A percentile compares a stretch with the other conserved stretches of the same genome.
Evolutionary conservation across 2,329 filamentous ascomycete genomes (phyloP).

Genomic region (Alternaria triticina): DNA sequence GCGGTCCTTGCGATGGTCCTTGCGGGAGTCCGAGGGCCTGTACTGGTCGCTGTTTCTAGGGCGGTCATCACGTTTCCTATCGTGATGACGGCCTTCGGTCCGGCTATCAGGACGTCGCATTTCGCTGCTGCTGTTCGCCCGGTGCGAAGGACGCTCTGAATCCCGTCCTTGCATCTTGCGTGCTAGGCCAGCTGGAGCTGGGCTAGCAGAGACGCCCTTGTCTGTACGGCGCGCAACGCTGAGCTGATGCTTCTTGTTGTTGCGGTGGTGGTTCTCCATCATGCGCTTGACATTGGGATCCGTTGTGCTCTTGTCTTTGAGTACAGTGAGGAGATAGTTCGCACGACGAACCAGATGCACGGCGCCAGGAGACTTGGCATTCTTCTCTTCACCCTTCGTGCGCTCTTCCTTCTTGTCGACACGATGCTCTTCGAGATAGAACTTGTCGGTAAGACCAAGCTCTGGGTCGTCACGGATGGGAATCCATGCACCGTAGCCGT

Average conservation of each 20-base stretch:
- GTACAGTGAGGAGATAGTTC: constrained; percentile 92
- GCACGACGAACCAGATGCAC: constrained; percentile 94
- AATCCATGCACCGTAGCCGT: constrained; percentile 95
- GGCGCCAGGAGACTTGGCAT: constrained; percentile 90
- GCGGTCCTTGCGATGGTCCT: constrained; percentile 48
- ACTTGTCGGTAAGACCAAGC: constrained; percentile 84
- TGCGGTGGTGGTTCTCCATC: constrained; percentile 92
- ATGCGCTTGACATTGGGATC: constrained; percentile 78
- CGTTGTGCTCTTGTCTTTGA: constrained; percentile 80
- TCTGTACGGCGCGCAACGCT: constrained; percentile 65
- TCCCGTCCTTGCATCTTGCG: constrained; percentile 45
- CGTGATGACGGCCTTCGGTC: constrained; percentile 40
- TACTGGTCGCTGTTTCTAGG: constrained; percentile 47
- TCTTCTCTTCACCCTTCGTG: constrained; percentile 71
- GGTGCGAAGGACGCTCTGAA: constrained; percentile 46
- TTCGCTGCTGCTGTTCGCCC: constrained; percentile 47
- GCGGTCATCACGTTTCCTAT: constrained; percentile 34
- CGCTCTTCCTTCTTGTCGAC: constrained; percentile 97
- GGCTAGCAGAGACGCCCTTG: constrained; percentile 72
- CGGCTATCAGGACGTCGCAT: constrained; percentile 42
- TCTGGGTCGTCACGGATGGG: constrained; percentile 92
- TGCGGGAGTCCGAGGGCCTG: constrained; percentile 38
- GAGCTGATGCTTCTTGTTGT: constrained; percentile 77
- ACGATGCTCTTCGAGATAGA: constrained; percentile 97
- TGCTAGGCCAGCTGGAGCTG: constrained; percentile 60